Conservation (phyloP, 148 eudicot species). For the Vaccinium macrocarpon region DNA sequence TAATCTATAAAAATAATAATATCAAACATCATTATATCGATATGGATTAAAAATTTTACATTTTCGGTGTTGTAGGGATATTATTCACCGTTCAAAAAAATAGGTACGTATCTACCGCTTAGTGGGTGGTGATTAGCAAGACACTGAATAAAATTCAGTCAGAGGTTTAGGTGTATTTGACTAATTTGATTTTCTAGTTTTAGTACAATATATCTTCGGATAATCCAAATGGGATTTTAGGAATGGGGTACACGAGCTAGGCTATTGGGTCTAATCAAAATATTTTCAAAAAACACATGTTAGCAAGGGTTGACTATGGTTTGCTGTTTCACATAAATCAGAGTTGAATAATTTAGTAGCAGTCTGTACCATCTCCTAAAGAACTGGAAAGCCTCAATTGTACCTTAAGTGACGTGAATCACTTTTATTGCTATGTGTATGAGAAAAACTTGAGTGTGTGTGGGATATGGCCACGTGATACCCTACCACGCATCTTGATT, state of each 20-base stretch:
- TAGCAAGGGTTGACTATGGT: background rate
- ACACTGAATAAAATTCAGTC: background rate
- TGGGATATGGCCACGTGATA: too few relatives aligned
- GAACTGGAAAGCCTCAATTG: background rate
- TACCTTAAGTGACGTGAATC: background rate
- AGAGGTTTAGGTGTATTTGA: background rate
- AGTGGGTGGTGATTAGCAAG: background rate
- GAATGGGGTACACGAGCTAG: too few relatives aligned
- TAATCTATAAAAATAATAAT: too few relatives aligned
- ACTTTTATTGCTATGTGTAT: too few relatives aligned
- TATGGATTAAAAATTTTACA: background rate
- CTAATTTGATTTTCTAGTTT: background rate
- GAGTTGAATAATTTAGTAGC: background rate
- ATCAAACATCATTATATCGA: background rate
- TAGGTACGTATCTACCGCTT: background rate
- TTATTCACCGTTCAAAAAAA: too few relatives aligned
- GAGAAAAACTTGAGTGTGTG: too few relatives aligned
- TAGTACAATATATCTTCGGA: background rate
- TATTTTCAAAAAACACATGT: background rate
- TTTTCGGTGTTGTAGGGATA: background rate
- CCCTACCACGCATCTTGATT: too few relatives aligned
- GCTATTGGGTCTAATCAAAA: too few relatives aligned
- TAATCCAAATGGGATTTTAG: too few relatives aligned
- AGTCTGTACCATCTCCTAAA: background rate
- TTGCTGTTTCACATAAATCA: background rate